These are phyloP conservation scores for Tilletia setariae DNA, from an alignment of 1,284 basidiomycete species.

Conservation along the genomic window DNA sequence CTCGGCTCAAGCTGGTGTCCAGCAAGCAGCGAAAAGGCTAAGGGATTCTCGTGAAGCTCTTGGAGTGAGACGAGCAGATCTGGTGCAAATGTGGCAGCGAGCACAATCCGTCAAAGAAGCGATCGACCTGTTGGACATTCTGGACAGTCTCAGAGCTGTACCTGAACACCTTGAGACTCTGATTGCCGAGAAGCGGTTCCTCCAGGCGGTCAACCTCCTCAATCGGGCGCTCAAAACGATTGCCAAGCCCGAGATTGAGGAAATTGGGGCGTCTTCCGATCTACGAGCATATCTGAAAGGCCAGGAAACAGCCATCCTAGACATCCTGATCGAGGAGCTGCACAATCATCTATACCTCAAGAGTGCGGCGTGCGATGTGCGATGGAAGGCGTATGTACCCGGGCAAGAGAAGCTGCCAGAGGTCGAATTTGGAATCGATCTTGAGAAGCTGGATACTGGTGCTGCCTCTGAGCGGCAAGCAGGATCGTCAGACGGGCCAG, in stretches of 20 bases:
- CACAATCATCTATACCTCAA: constrained; percentile 98
- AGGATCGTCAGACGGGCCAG: constrained; percentile 5
- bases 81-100: constrained; percentile 54
- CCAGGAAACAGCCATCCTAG: constrained; percentile 66
- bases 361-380: constrained; percentile 87
- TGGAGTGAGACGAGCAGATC: constrained; percentile 47
- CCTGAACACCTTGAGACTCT: constrained; percentile 88
- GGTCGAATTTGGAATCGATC: constrained; percentile 34
- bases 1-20: constrained; percentile 40
- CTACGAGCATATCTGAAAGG: constrained; percentile 76
- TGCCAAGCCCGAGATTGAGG: constrained; percentile 85
- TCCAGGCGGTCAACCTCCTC: constrained; percentile 83
- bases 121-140: constrained; percentile 40
- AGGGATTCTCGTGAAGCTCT: constrained; percentile 49
- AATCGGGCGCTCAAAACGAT: constrained; percentile 84
- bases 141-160: constrained; percentile 72
- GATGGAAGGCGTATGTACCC: constrained; percentile 80
- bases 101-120: constrained; percentile 49
- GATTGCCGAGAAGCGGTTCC: constrained; percentile 90
- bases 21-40: constrained; percentile 36
- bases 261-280: constrained; percentile 89
- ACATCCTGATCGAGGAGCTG: constrained; percentile 91
- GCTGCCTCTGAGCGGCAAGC: not conserved
- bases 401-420: constrained; percentile 64
- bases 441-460: not conserved